Base-by-base conservation (phyloP, 2,329 filamentous ascomycete genomes). In the Rutstroemia sp. region DNA sequence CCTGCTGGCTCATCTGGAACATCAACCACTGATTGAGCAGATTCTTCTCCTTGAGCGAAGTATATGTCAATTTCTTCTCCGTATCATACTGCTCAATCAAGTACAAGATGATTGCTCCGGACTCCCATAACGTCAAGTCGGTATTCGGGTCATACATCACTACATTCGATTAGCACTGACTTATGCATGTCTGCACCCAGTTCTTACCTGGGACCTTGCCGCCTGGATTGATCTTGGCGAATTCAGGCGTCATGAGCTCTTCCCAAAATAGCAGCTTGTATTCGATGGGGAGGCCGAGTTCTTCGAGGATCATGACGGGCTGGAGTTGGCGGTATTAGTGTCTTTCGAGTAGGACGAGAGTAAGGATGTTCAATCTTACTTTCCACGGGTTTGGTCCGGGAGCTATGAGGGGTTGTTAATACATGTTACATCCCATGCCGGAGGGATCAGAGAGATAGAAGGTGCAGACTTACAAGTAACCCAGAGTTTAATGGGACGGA, bases 41-140 rank as follows among this genome's bases (percentile, higher is more conserved):
- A 30, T 67, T 68, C 49, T 69, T 68, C 54, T 72, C 68, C 2
- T 63, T 63, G 16, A 60, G 59, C 8, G 59, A 52, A 9, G 60
- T 58, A 59, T 71, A 74, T 54, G 65, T 69, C 45, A 75, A 55
- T 46, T 67, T 70, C 27, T 70, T 59, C 2, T 71, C 62, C 18
- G 64, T 71, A 62, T 77, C 73, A 65, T 76, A 76, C 8, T 63
- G 65, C 39, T 72, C 70, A 49, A 72, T 59, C 5, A 77, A 54
- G 53, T 77, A 78, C 51, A 74, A 70, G 56, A 78, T 66, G 57
- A 76, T 74, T 1, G 75, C 74, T 12, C 73, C 74, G 16, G 69
- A 72, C 61, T 78, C 75, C 72, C 74, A 78, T 49, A 74, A 67
- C 0, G 68, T 70, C 42, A 77, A 66, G 50, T 69, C 70, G 52